These are phyloP conservation scores for Rhizomucor pusillus DNA, from an alignment of 371 early-diverging fungal genomes.

Conservation along the genomic window DNA sequence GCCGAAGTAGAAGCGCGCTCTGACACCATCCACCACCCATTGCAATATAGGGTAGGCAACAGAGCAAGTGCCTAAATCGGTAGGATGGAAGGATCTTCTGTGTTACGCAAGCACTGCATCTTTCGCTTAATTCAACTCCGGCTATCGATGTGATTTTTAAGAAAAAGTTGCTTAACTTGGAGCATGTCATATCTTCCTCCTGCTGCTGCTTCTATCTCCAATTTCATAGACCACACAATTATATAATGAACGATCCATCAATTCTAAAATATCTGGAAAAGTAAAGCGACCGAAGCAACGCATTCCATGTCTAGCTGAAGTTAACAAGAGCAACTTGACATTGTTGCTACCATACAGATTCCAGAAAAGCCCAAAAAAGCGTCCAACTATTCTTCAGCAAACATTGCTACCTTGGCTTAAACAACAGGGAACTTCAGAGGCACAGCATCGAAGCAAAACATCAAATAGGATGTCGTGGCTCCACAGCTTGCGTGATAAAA, in stretches of 20 bases:
- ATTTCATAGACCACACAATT: too few species aligned
- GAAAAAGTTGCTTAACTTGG: too few species aligned
- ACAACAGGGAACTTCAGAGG: neutral
- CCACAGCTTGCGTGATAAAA: neutral
- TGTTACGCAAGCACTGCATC: too few species aligned
- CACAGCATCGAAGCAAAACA: neutral
- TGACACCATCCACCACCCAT: too few species aligned
- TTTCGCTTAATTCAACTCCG: too few species aligned
- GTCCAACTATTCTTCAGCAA: conserved; percentile 8
- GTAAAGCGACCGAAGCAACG: neutral
- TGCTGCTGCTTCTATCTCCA: neutral
- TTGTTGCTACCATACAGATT: conserved; percentile 1
- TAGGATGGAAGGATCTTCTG: too few species aligned
- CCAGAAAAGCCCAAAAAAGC: conserved; percentile 5
- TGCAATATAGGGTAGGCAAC: too few species aligned
- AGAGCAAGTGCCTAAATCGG: too few species aligned
- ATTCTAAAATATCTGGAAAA: conserved; percentile 4
- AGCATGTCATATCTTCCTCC: conserved; percentile 10
- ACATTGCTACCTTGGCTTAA: conserved; percentile 4
- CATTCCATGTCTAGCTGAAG: neutral
- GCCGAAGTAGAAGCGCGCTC: too few species aligned
- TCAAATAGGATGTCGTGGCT: neutral
- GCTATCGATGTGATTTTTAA: too few species aligned
- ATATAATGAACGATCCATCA: neutral
- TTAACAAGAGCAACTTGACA: neutral